Base-by-base conservation (phyloP, 371 early-diverging fungal species). In the Caulochytrium protostelioides region DNA sequence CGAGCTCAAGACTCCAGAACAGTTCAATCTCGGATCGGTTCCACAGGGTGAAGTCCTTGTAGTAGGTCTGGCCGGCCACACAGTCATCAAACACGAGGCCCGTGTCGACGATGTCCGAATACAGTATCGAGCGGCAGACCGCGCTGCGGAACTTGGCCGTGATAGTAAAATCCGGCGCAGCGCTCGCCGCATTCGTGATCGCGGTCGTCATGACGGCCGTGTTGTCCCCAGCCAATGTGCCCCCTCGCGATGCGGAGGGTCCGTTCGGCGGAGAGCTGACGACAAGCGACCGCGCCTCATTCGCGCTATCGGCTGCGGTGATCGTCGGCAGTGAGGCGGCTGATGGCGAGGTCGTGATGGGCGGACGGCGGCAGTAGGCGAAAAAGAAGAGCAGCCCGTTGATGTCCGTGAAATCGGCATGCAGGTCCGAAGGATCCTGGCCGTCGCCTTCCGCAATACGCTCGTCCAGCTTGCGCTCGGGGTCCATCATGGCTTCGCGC, bases 71-170 rank as follows among this genome's bases (percentile, higher is more conserved):
- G 10, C 86, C 86, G 10, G 75, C 57, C 6, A 87, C 74, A 45
- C 91, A 87, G 47, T 90, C 89, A 33, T 90, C 87, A 55, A 92
- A 83, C 38, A 72, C 72, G 20, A 91, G 59, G 10, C 90, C 91
- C 10, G 77, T 79, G 28, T 83, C 83, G 10, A 75, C 70, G 43
- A 85, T 72, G 44, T 90, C 84, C 30, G 80, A 77, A 65, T 81
- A 81, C 16, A 92, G 55, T 9, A 85, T 74, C 2, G 87, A 83
- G 17, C 71, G 67, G 51, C 92, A 89, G 12, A 82, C 77, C 4
- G 72, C 65, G 0, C 85, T 74, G 25, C 76, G 62, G 45, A 86
- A 76, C 42, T 81, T 81, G 25, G 80, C 55, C 2, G 78, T 68
- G 0, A 70, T 44, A 82, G 66, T 6, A 32, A 13, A 37, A 28